A percentile compares a stretch with the other conserved stretches of the same genome.
Conservation (phyloP, 208 protist genomes). For the Kentomonas sorsogonicus region DNA sequence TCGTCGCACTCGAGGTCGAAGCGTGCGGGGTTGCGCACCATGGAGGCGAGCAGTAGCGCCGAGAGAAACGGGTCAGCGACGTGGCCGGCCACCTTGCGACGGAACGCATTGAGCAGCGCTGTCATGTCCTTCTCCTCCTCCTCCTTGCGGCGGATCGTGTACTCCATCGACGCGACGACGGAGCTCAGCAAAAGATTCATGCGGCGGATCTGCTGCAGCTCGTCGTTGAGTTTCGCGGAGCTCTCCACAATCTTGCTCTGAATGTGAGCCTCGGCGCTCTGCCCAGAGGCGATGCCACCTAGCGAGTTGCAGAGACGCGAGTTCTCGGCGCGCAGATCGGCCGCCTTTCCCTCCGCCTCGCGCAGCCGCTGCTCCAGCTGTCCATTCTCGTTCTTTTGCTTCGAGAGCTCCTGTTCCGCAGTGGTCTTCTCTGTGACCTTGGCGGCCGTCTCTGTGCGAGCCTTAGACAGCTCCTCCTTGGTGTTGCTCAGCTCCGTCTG, state of each 20-base stretch:
- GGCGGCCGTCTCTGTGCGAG: constrained; percentile 26
- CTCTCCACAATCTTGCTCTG: constrained; percentile 25
- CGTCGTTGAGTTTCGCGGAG: constrained; percentile 18
- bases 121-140: constrained; percentile 73
- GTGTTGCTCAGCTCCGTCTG: constrained; percentile 37
- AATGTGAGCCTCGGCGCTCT: constrained; percentile 17
- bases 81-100: constrained; percentile 50
- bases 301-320: constrained; percentile 39
- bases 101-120: constrained; percentile 64
- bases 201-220: constrained; percentile 36
- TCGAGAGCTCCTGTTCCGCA: constrained; percentile 40
- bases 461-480: constrained; percentile 34
- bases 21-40: constrained; percentile 60
- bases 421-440: constrained; percentile 38
- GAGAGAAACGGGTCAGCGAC: constrained; percentile 56
- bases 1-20: constrained; percentile 70
- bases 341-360: constrained; percentile 39
- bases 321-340: constrained; percentile 47
- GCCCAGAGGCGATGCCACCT: constrained; percentile 16
- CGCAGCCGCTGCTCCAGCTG: constrained; percentile 61
- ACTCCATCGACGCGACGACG: constrained; percentile 66
- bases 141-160: constrained; percentile 71
- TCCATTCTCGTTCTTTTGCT: constrained; percentile 31
- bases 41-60: constrained; percentile 54
- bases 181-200: constrained; percentile 45